Base-by-base conservation (phyloP, 345 rosid species). In the Raphanus sativus region DNA sequence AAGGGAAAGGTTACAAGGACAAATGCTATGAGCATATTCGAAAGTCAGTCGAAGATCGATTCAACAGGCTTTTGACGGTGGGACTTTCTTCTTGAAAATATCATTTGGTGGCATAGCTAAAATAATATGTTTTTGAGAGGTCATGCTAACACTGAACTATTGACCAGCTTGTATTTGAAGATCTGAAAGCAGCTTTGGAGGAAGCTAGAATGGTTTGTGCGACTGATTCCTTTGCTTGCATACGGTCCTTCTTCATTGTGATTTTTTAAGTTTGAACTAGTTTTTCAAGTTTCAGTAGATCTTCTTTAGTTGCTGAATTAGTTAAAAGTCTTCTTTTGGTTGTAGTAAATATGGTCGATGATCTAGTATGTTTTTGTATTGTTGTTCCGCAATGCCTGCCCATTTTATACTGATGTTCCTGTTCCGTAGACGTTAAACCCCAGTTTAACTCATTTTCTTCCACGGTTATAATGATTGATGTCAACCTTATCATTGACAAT, bases 131-230 rank as follows among this genome's bases (percentile, higher is more conserved):
- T 63, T 70, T 6, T 42, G 60, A 58, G 59, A 63, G 62, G 4
- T 77, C 58, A 33, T 68, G 59, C 81, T 86, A 74, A 83, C 66
- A 50, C 28, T 74, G 56, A 72, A 60, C 61, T 85, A 54, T 85
- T 48, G 77, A 73, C 42, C 91, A 96, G 99, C 89, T 91, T 83
- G 97, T 91, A 61, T 86, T 88, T 62, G 85, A 93, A 83, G 97
- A 96, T 81, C 89, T 89, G 58, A 96, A 91, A 87, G 96, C 98
- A 71, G 99, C 99, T 83, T 80, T 96, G 77, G 98, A 91, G 84
- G 99, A 96, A 89, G 97, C 98, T 77, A 89, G 86, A 80, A 83
- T 6, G 88, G 99, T 96, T 48, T 48, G 83, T 80, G 82, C 38
- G 2, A 74, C 67, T 63, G 71, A 64, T 55, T 74, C 62, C 71